These are phyloP conservation scores for Podospora pseudopauciseta DNA, from an alignment of 495 filamentous ascomycete species.

Conservation along the genomic window DNA sequence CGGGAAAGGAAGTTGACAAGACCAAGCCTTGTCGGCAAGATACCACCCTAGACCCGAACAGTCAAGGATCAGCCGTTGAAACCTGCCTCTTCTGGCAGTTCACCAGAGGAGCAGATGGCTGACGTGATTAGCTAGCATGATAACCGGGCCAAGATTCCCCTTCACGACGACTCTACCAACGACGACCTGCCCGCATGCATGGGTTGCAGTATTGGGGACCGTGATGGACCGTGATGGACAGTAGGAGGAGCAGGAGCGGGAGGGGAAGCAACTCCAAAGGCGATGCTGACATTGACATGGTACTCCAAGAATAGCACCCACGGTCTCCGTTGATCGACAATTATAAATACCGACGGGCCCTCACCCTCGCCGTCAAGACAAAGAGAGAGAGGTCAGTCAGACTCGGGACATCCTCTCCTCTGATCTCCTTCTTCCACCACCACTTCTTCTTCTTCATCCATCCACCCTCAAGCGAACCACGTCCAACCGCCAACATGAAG, in stretches of 20 bases:
- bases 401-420: background rate
- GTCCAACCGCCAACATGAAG: slow-evolving; percentile 13
- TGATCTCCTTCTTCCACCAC: background rate
- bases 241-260: no score
- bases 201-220: background rate
- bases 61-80: slow-evolving; percentile 1
- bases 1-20: slow-evolving; percentile 18
- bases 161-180: background rate
- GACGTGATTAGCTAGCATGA: slow-evolving; percentile 1
- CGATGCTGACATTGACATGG: background rate
- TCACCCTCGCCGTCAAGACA: background rate
- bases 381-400: background rate
- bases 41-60: slow-evolving; percentile 1
- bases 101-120: background rate
- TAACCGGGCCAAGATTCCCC: slow-evolving; percentile 1
- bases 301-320: background rate
- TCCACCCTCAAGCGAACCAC: background rate
- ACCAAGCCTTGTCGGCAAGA: background rate
- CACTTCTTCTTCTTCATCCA: background rate
- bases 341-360: background rate
- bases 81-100: slow-evolving; percentile 12
- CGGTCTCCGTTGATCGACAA: background rate
- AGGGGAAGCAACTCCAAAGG: background rate
- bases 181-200: background rate
- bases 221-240: background rate